Evolutionary conservation across 2,329 filamentous ascomycete genomes (phyloP), one percentile per base, ranked within the genome.

Genomic region (Lasiodiplodia sp.): DNA sequence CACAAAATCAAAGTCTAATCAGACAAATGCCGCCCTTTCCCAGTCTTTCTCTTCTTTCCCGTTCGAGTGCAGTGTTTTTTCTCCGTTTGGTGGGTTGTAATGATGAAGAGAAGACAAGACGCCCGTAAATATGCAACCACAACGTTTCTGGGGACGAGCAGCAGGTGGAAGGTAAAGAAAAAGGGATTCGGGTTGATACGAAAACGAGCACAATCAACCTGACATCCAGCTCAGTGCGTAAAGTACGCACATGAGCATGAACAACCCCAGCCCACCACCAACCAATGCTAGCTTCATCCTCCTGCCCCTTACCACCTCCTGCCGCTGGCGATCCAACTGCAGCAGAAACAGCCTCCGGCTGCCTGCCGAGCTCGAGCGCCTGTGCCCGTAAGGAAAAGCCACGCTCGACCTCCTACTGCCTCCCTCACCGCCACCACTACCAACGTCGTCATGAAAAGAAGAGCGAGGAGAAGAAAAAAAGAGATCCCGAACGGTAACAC

Each of bases 241-340:
- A 2, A 67, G 38, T 12, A 67, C 55, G 44, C 65, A 67, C 65
- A 67, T 52, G 44, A 67, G 65, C 65, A 67, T 57, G 56, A 67
- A 67, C n/a, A 67, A 56, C 53, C 65, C 65, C 44, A 67, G 23
- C 31, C 65, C 65, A 21, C 65, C 65, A 2, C 55, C 53, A 25
- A 57, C 31, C 37, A 67, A 31, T 21, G 65, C 65, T 34, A 57
- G n/a, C 44, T 56, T 47, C 18, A 52, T 60, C 47, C 47, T 64
- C 44, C 60, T 38, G 4, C 60, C 60, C 47, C 23, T 49, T n/a
- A 16, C 47, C 34, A 60, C 55, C 56, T 25, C 55, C 40, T 52
- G n/a, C 31, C 60, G 55, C 37, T 58, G 65, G 21, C 56, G 65
- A 31, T 67, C 56, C 53, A 58, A 55, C 55, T 57, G 53, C 31